Evolutionary conservation across 768 basidiomycete species (phyloP), one percentile per base, ranked within the genome.

Genomic region (Clitopilus passeckerianus): DNA sequence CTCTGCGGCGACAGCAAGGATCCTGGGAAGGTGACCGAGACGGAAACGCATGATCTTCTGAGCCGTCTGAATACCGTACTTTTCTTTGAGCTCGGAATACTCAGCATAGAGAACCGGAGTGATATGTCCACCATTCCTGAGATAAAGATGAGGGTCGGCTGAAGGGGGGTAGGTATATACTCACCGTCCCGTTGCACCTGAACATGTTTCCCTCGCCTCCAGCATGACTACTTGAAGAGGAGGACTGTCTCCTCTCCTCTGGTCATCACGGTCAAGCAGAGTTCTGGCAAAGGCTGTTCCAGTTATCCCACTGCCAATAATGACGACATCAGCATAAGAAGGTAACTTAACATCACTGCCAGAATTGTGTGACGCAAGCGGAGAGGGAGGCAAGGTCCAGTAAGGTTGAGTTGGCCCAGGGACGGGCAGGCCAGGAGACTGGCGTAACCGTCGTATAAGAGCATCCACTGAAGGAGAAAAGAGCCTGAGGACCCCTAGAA

Each of bases 291-390:
- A 69, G 1, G 85, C 77, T 0, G 86, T 77, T 3, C 89, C 89
- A 0, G 90, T 86, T 59, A 92, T 88, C 0, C 90, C 90, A n/a
- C 86, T 87, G 2, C 90, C 90, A 57, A 92, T 80, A 55, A 92
- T 75, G 23, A 90, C 83, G 1, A 91, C 71, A 62, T 92, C 91
- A 5, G 82, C 86, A 54, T 85, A 72, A 0, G 66, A 61, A 6
- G 83, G 85, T 16, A 76, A 54, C 0, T 59, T 57, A 41, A 61
- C 56, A 35, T 68, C 66, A 6, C 64, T 56, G 6, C 55, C 63
- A 6, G 65, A 60, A 15, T 74, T 74, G 34, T 74, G 70, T 33
- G 61, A 62, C 2, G 82, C 72, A 15, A 87, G 77, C 15, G 76
- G 66, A 0, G 85, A 77, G 0, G 75, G 72, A 1, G 87, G 86